Evolutionary conservation across 2,329 filamentous ascomycete species (phyloP).

Genomic region (Colletotrichum phormii): DNA sequence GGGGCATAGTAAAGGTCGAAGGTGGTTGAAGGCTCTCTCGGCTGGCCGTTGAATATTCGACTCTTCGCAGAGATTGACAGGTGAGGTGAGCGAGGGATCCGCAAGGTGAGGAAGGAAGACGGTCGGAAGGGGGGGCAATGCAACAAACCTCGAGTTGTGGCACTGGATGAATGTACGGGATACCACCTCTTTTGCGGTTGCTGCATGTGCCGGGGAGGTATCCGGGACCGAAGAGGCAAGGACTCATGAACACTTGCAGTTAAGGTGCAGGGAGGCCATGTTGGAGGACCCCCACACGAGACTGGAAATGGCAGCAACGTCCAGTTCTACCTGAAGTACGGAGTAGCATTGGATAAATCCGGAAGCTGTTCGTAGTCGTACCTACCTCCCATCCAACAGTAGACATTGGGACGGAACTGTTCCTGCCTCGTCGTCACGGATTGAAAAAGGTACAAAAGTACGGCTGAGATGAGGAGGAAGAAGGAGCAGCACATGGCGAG

Average conservation of each 20-base stretch:
- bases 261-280: conserved; percentile 23
- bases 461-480: neutral
- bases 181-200: neutral
- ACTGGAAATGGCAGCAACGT: conserved; percentile 17
- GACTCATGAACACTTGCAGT: conserved; percentile 24
- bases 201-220: conserved; percentile 4
- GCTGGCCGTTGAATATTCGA: neutral
- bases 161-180: conserved; percentile 1
- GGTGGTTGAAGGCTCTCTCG: conserved; percentile 3
- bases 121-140: neutral
- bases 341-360: neutral
- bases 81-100: conserved; percentile 2
- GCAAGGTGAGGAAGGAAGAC: neutral
- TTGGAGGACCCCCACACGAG: conserved; percentile 30
- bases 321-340: neutral
- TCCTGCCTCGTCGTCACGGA: neutral
- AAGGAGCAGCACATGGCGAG: neutral
- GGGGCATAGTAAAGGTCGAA: conserved; percentile 3
- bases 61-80: conserved; percentile 4
- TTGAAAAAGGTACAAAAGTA: neutral
- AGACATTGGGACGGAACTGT: neutral
- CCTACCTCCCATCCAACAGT: too few species aligned
- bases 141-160: conserved; percentile 2
- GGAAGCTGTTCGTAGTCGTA: neutral
- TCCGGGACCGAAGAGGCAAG: conserved; percentile 21